A percentile compares a stretch with the other conserved stretches of the same genome.
Conservation (phyloP, 106 monocot genomes). For the Triglochin maritima region DNA sequence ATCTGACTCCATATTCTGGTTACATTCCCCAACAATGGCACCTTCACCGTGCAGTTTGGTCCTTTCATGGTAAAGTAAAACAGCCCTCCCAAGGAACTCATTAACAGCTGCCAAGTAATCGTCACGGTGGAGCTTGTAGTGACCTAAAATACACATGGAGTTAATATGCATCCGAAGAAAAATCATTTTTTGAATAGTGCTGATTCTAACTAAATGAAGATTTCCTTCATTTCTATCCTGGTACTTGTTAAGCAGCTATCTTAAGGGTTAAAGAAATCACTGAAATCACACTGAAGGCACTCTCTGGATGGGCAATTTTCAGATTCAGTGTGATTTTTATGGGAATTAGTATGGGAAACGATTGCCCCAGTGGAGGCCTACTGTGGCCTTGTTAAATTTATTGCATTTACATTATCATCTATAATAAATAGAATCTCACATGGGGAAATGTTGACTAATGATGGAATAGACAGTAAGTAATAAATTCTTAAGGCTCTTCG, state of each 20-base stretch:
- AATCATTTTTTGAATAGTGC: neutral
- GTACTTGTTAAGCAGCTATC: neutral
- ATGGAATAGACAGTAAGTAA: neutral
- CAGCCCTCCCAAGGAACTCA: slow-evolving; percentile 48
- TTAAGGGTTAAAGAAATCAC: neutral
- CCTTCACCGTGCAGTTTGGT: slow-evolving; percentile 14
- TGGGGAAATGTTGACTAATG: no score
- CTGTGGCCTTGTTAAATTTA: no score
- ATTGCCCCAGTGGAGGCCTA: no score
- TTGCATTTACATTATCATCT: no score
- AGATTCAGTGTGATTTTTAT: neutral
- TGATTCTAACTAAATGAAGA: neutral
- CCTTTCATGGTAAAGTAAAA: slow-evolving; percentile 19
- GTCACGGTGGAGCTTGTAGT: slow-evolving; percentile 27
- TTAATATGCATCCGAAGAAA: neutral
- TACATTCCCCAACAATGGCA: neutral
- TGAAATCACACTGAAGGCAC: neutral
- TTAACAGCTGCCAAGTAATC: slow-evolving; percentile 36
- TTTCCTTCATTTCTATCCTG: neutral
- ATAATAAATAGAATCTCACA: no score
- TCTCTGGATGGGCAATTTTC: neutral
- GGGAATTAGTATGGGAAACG: no score
- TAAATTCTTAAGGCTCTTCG: neutral
- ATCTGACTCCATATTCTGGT: neutral
- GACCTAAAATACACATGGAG: slow-evolving; percentile 18